Evolutionary conservation across 805 yeast species (phyloP).

Genomic region (Kluyveromyces nonfermentans): DNA sequence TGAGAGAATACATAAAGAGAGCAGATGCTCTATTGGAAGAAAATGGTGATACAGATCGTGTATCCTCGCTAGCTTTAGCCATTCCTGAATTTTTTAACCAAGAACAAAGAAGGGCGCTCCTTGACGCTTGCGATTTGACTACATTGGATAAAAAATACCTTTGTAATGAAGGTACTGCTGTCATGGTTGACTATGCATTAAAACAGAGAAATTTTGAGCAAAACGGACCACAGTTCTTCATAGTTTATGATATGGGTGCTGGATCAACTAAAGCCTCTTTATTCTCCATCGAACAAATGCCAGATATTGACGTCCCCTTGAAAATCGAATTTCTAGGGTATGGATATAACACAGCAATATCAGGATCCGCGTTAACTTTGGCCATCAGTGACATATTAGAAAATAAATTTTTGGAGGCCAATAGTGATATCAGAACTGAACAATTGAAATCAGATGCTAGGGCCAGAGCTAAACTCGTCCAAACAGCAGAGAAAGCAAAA

Average conservation of each 20-base stretch:
- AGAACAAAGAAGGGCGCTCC: slow-evolving; percentile 58
- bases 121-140: slow-evolving; percentile 65
- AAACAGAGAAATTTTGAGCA: slow-evolving; percentile 18
- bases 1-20: slow-evolving; percentile 54
- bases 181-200: slow-evolving; percentile 69
- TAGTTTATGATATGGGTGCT: slow-evolving; percentile 87
- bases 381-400: slow-evolving; percentile 52
- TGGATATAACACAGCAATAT: slow-evolving; percentile 56
- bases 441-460: slow-evolving; percentile 41
- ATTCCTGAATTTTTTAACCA: slow-evolving; percentile 65
- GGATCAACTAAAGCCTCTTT: slow-evolving; percentile 84
- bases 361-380: slow-evolving; percentile 69
- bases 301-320: slow-evolving; percentile 33
- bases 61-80: slow-evolving; percentile 63
- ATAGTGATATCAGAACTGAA: slow-evolving; percentile 32
- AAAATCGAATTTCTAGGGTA: slow-evolving; percentile 61
- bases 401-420: slow-evolving; percentile 44
- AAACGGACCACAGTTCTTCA: slow-evolving; percentile 41
- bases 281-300: slow-evolving; percentile 44
- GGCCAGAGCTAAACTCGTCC: slow-evolving; percentile 59
- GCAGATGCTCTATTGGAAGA: slow-evolving; percentile 53
- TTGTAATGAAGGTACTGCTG: slow-evolving; percentile 88
- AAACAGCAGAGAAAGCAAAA: slow-evolving; percentile 84
- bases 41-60: slow-evolving; percentile 36
- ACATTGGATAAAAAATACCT: slow-evolving; percentile 51